A percentile compares a stretch with the other conserved stretches of the same genome.
Evolutionary conservation across 2,329 filamentous ascomycete species (phyloP).

Genomic region (Cytospora piceae): DNA sequence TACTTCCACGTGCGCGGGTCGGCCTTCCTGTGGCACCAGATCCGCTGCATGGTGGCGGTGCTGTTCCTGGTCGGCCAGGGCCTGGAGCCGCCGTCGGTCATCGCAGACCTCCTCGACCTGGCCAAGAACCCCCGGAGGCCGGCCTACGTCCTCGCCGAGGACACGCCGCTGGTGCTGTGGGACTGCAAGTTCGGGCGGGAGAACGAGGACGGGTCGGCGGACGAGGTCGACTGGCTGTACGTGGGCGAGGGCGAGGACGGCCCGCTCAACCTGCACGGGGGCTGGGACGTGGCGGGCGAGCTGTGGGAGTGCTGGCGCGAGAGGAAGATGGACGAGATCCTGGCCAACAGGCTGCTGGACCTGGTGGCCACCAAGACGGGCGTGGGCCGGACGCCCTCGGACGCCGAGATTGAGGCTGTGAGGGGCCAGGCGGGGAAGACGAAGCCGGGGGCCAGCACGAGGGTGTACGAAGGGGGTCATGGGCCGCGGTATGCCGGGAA

Average conservation of each 20-base stretch:
- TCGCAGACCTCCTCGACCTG: slow-evolving; percentile 76
- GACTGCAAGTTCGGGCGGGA: slow-evolving; percentile 75
- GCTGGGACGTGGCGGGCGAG: slow-evolving; percentile 69
- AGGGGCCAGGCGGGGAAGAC: slow-evolving; percentile 38
- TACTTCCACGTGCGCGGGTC: slow-evolving; percentile 87
- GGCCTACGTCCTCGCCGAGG: slow-evolving; percentile 86
- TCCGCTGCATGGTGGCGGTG: slow-evolving; percentile 88
- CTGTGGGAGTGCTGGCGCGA: slow-evolving; percentile 84
- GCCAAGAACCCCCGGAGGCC: slow-evolving; percentile 74
- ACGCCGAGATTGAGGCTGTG: slow-evolving; percentile 41
- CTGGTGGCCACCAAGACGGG: slow-evolving; percentile 50
- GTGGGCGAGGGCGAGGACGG: slow-evolving; percentile 61
- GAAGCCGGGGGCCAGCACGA: slow-evolving; percentile 36
- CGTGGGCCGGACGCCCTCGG: slow-evolving; percentile 24
- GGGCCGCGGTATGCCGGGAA: slow-evolving; percentile 52
- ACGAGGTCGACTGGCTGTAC: slow-evolving; percentile 78
- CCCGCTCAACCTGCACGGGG: slow-evolving; percentile 63
- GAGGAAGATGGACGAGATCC: slow-evolving; percentile 86
- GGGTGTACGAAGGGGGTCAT: slow-evolving; percentile 61
- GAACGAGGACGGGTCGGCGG: slow-evolving; percentile 40
- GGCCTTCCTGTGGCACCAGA: slow-evolving; percentile 98
- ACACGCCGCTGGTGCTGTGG: slow-evolving; percentile 91
- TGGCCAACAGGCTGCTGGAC: slow-evolving; percentile 75
- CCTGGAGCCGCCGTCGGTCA: slow-evolving; percentile 73
- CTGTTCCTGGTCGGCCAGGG: slow-evolving; percentile 93